These are phyloP conservation scores for Paspalum vaginatum DNA, from an alignment of 176 grass and related monocot genomes.

Conservation along the genomic window DNA sequence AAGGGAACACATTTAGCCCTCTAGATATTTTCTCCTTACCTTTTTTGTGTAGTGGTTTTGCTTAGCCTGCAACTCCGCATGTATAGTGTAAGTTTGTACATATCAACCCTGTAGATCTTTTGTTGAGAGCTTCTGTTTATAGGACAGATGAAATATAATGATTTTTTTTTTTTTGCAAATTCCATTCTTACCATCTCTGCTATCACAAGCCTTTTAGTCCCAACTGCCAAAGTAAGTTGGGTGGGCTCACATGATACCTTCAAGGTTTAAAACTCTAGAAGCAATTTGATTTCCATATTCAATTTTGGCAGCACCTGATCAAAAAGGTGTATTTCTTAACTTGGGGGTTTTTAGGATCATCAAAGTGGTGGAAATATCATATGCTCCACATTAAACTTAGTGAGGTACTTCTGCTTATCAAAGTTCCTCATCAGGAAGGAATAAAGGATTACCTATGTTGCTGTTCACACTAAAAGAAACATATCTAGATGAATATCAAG, in stretches of 20 bases:
- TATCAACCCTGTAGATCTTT: not conserved
- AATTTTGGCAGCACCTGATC: not conserved
- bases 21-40: not conserved
- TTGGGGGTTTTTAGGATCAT: conserved; percentile 9
- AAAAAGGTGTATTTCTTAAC: not conserved
- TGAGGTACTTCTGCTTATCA: not conserved
- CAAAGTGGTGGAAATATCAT: not conserved
- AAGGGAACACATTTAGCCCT: not conserved
- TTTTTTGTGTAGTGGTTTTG: conserved; percentile 1
- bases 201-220: not conserved
- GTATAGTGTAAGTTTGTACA: conserved; percentile 11
- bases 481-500: not conserved
- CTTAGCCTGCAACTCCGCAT: conserved; percentile 21
- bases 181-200: not conserved
- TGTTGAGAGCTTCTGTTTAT: not conserved
- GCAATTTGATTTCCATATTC: not conserved
- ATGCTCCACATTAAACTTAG: not conserved
- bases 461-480: not conserved
- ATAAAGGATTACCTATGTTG: too few relatives aligned
- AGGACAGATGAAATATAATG: not conserved
- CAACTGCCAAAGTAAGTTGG: not conserved
- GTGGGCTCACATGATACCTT: not conserved
- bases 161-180: not conserved
- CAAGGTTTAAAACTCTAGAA: not conserved
- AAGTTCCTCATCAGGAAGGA: conserved; percentile 6